Percentiles rank a stretch among this genome's conserved stretches.
Conservation (phyloP, 192 early-diverging fungal species). For the Spinellus fusiger region DNA sequence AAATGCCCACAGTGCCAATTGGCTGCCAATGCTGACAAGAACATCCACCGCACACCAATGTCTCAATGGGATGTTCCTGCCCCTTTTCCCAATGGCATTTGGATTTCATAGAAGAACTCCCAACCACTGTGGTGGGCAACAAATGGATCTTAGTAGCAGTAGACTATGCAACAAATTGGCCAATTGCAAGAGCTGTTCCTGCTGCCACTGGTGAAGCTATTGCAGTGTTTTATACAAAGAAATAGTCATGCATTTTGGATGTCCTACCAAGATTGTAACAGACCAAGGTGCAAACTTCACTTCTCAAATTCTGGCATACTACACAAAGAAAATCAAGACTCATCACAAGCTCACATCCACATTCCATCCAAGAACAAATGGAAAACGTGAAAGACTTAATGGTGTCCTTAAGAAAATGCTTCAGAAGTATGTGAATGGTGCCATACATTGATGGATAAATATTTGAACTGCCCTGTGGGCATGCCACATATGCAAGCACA, state of each 20-base stretch:
- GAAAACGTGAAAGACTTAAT: conserved; percentile 17
- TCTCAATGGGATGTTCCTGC: neutral
- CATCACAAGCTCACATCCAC: conserved; percentile 16
- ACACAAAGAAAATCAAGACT: neutral
- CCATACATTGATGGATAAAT: conserved; percentile 7
- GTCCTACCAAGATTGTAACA: conserved; percentile 12
- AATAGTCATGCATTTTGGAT: conserved; percentile 18
- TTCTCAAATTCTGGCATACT: conserved; percentile 5
- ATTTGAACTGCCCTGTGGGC: conserved; percentile 3
- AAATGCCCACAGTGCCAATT: conserved; percentile 3
- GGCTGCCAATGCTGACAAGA: neutral
- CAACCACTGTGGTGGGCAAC: neutral
- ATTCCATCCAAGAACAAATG: conserved; percentile 13
- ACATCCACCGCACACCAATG: neutral
- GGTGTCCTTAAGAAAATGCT: conserved; percentile 9
- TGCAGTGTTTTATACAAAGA: conserved; percentile 27
- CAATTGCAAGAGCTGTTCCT: conserved; percentile 10
- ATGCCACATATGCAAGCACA: conserved; percentile 2
- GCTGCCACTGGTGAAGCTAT: conserved; percentile 10
- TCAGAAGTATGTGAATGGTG: neutral
- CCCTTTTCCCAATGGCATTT: conserved; percentile 8
- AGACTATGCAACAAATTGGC: conserved; percentile 30
- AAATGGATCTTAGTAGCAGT: conserved; percentile 18
- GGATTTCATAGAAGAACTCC: conserved; percentile 11
- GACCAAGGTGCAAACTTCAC: conserved; percentile 23